These are phyloP conservation scores for Mycena vitilis DNA, from an alignment of 768 basidiomycete genomes.

Conservation along the genomic window DNA sequence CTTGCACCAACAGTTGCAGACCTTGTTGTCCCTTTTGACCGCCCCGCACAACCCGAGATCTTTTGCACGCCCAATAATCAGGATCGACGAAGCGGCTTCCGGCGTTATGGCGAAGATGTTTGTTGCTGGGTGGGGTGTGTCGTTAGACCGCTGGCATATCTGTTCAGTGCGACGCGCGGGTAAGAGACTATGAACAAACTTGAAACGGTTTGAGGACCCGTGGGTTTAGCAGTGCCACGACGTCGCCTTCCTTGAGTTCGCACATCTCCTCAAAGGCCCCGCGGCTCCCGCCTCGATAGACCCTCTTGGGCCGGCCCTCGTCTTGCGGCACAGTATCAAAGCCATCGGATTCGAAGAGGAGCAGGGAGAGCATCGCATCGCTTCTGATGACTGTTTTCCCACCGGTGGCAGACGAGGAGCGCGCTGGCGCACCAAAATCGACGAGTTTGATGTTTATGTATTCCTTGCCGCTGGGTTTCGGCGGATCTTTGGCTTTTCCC, in stretches of 20 bases:
- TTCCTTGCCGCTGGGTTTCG: slow-evolving; percentile 71
- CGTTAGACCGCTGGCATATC: slow-evolving; percentile 53
- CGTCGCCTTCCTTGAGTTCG: slow-evolving; percentile 89
- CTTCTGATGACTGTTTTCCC: slow-evolving; percentile 75
- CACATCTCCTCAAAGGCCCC: slow-evolving; percentile 93
- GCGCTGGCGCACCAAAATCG: slow-evolving; percentile 79
- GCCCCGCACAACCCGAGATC: slow-evolving; percentile 91
- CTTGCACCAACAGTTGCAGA: slow-evolving; percentile 92
- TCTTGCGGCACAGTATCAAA: slow-evolving; percentile 67
- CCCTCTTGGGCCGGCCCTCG: slow-evolving; percentile 64
- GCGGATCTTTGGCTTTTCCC: slow-evolving; percentile 48
- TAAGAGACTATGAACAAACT: slow-evolving; percentile 55
- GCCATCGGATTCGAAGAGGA: slow-evolving; percentile 90
- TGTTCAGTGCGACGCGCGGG: slow-evolving; percentile 4
- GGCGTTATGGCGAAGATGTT: slow-evolving; percentile 93
- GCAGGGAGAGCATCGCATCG: slow-evolving; percentile 83
- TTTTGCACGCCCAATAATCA: slow-evolving; percentile 83
- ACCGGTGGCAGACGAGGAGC: slow-evolving; percentile 64
- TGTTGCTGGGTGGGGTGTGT: slow-evolving; percentile 78
- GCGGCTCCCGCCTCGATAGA: slow-evolving; percentile 89
- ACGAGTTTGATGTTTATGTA: slow-evolving; percentile 89
- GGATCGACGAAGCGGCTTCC: slow-evolving; percentile 80
- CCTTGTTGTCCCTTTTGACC: slow-evolving; percentile 79
- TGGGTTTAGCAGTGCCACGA: slow-evolving; percentile 91
- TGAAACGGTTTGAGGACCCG: slow-evolving; percentile 87